Conservation (phyloP, 176 grass and related monocot species). For the Eleusine coracana region DNA sequence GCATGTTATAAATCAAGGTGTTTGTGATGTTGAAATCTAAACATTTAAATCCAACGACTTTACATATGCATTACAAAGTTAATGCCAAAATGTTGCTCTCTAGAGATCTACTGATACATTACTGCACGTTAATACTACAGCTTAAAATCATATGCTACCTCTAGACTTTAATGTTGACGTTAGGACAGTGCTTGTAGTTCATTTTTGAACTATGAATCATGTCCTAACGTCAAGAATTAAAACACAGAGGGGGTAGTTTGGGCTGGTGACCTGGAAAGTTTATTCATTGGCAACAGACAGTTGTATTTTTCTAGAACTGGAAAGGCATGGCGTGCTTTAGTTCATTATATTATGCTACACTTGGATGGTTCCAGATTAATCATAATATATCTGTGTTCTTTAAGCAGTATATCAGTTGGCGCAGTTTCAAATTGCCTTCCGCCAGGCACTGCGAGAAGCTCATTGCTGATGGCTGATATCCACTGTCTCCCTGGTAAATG, state of each 20-base stretch:
- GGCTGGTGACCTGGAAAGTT: neutral
- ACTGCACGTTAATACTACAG: neutral
- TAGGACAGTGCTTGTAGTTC: too few species aligned
- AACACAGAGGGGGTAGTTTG: neutral
- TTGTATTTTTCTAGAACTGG: slow-evolving; percentile 18
- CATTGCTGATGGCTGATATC: slow-evolving; percentile 79
- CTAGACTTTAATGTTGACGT: too few species aligned
- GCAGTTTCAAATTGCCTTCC: slow-evolving; percentile 82
- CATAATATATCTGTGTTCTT: slow-evolving; percentile 27
- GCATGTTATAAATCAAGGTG: slow-evolving; percentile 8
- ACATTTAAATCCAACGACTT: neutral
- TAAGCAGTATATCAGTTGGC: slow-evolving; percentile 76
- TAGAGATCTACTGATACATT: neutral
- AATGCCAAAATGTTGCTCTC: slow-evolving; percentile 22
- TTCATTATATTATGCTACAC: neutral
- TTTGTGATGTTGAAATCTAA: slow-evolving; percentile 1
- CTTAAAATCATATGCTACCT: neutral
- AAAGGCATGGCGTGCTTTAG: neutral
- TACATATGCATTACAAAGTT: neutral
- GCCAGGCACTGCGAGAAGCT: slow-evolving; percentile 50
- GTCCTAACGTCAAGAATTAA: too few species aligned
- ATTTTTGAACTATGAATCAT: too few species aligned
- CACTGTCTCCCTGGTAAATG: slow-evolving; percentile 79
- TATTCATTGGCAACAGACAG: slow-evolving; percentile 16
- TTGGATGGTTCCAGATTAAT: slow-evolving; percentile 16